A percentile compares a stretch with the other conserved stretches of the same genome.
These are phyloP conservation scores for Zygoascus meyerae DNA, from an alignment of 1,139 yeast genomes.

Conservation along the genomic window DNA sequence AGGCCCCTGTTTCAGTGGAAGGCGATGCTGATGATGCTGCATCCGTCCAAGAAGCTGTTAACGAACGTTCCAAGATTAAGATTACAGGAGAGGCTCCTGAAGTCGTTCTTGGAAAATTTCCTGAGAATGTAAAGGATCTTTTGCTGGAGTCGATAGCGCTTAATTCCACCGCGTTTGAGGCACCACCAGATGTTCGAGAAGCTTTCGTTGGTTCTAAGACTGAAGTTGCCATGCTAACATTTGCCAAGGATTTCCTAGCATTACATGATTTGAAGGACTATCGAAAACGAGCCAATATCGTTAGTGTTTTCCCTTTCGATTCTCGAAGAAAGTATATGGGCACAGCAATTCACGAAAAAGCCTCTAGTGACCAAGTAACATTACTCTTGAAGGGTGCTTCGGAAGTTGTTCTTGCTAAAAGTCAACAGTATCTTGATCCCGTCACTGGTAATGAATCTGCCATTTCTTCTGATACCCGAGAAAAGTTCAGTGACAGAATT, in stretches of 20 bases:
- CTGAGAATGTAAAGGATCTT: conserved; percentile 34
- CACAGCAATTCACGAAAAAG: conserved; percentile 45
- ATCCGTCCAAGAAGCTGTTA: not conserved
- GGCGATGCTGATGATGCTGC: not conserved
- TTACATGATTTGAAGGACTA: conserved; percentile 38
- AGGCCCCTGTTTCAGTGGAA: conserved; percentile 9
- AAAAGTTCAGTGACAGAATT: conserved; percentile 15
- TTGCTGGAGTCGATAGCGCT: conserved; percentile 59
- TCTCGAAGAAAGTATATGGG: conserved; percentile 93
- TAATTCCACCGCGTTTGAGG: conserved; percentile 86
- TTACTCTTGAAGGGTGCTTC: conserved; percentile 90
- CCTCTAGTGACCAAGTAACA: conserved; percentile 42
- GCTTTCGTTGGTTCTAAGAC: conserved; percentile 89
- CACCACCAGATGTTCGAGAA: conserved; percentile 25
- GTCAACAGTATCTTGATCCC: conserved; percentile 34
- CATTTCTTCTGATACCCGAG: not conserved
- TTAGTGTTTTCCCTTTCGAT: conserved; percentile 83
- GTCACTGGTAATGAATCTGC: conserved; percentile 32
- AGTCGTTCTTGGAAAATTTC: conserved; percentile 32
- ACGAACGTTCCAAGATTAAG: too few species aligned
- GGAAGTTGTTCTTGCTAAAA: conserved; percentile 66
- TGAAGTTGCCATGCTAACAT: conserved; percentile 75
- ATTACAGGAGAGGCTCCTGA: conserved; percentile 20
- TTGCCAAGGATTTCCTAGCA: conserved; percentile 56
- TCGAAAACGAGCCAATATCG: conserved; percentile 42